These are phyloP conservation scores for Rubroshorea leprosula DNA, from an alignment of 345 rosid genomes.

Conservation along the genomic window DNA sequence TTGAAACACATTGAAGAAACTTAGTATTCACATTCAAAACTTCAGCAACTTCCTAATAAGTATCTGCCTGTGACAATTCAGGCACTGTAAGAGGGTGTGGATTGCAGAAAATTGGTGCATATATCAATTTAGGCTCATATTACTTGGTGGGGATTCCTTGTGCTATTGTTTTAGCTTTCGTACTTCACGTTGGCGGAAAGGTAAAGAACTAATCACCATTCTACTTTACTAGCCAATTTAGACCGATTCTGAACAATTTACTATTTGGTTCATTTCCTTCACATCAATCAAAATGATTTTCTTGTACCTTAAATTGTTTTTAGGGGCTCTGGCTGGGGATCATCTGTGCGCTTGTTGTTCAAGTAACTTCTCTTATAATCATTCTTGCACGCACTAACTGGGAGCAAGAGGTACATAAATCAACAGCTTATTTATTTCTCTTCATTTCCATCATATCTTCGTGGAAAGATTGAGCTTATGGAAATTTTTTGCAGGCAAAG, in stretches of 20 bases:
- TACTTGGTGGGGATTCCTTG: conserved; percentile 40
- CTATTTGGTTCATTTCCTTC: not conserved
- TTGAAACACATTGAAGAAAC: too few species aligned
- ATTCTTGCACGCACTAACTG: not conserved
- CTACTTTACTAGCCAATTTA: too few species aligned
- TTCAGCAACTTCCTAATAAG: too few species aligned
- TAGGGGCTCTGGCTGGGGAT: conserved; percentile 60
- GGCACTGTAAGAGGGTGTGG: conserved; percentile 56
- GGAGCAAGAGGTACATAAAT: not conserved
- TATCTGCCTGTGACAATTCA: conserved; percentile 12
- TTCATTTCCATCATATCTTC: not conserved
- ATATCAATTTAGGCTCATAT: conserved; percentile 38
- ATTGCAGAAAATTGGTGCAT: conserved; percentile 47
- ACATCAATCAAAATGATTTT: not conserved
- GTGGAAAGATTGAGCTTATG: not conserved
- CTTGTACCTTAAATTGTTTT: too few species aligned
- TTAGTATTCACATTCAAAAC: too few species aligned
- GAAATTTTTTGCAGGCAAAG: conserved; percentile 19
- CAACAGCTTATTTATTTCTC: not conserved
- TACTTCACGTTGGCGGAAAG: conserved; percentile 31
- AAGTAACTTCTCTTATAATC: conserved; percentile 17
- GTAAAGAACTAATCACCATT: too few species aligned
- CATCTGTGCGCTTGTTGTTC: conserved; percentile 37
- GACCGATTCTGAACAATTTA: too few species aligned
- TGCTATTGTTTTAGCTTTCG: conserved; percentile 37